Conservation (phyloP, 2,329 filamentous ascomycete genomes). For the Microascus cirrosus region DNA sequence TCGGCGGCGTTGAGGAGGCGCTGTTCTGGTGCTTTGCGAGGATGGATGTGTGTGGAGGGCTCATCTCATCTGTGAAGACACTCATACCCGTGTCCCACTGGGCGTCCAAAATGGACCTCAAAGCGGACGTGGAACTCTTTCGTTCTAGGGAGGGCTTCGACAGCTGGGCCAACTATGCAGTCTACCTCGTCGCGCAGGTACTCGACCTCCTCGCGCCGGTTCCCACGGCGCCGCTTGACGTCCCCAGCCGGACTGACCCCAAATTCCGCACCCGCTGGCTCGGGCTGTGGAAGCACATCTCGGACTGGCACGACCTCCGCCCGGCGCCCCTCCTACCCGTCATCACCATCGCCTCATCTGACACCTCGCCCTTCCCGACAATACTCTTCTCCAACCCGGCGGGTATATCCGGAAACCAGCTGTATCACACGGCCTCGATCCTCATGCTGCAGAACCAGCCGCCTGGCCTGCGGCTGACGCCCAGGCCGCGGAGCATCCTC, state of each 20-base stretch:
- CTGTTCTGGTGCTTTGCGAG: conserved; percentile 44
- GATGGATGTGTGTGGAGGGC: conserved; percentile 42
- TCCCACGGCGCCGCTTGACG: conserved; percentile 7
- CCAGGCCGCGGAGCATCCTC: conserved; percentile 24
- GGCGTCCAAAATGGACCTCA: conserved; percentile 19
- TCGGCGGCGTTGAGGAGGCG: conserved; percentile 35
- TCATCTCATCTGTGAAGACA: conserved; percentile 38
- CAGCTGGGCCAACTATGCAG: conserved; percentile 38
- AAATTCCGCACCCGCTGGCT: conserved; percentile 20
- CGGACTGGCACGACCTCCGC: conserved; percentile 25
- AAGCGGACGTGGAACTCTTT: conserved; percentile 22
- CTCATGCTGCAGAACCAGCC: conserved; percentile 37
- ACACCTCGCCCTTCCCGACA: conserved; percentile 35
- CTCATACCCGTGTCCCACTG: conserved; percentile 35
- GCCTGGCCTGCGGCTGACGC: conserved; percentile 22
- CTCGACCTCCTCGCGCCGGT: conserved; percentile 23
- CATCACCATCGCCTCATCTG: conserved; percentile 21
- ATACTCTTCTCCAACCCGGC: conserved; percentile 38
- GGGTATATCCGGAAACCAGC: conserved; percentile 41
- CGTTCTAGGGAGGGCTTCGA: conserved; percentile 22
- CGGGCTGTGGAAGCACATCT: conserved; percentile 24
- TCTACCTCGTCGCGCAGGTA: conserved; percentile 33
- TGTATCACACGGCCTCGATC: conserved; percentile 41
- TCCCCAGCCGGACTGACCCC: conserved; percentile 10
- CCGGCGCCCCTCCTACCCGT: conserved; percentile 23